Conservation (phyloP, 768 basidiomycete species). For the Rhizopogon roseolus region DNA sequence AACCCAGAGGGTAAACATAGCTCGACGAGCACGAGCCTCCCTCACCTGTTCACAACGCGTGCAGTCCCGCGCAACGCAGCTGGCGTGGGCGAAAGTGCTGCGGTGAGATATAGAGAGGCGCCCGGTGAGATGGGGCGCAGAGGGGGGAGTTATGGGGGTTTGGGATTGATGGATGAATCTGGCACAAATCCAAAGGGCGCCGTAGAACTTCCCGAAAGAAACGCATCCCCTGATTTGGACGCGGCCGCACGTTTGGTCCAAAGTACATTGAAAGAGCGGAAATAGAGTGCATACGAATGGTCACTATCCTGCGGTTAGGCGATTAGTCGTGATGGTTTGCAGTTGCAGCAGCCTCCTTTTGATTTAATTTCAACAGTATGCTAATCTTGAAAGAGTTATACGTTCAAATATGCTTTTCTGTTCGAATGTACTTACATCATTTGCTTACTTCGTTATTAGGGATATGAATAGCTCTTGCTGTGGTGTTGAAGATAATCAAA, state of each 20-base stretch:
- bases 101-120: slow-evolving; percentile 35
- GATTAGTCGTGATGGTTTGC: not conserved
- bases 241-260: slow-evolving; percentile 41
- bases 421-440: not conserved
- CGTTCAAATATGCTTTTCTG: slow-evolving; percentile 9
- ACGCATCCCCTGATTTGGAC: slow-evolving; percentile 39
- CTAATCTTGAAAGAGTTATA: slow-evolving; percentile 16
- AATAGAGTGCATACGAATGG: slow-evolving; percentile 19
- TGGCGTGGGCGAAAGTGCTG: slow-evolving; percentile 46
- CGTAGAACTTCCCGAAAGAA: slow-evolving; percentile 37
- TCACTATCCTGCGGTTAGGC: slow-evolving; percentile 1
- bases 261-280: slow-evolving; percentile 46
- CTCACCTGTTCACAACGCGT: slow-evolving; percentile 40
- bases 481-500: not conserved
- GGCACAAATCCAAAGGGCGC: slow-evolving; percentile 31
- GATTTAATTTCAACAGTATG: not conserved
- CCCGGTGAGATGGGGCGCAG: slow-evolving; percentile 42
- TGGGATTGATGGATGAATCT: slow-evolving; percentile 37
- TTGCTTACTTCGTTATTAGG: not conserved
- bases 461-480: not conserved
- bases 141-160: slow-evolving; percentile 39
- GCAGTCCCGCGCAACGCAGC: slow-evolving; percentile 34
- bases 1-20: slow-evolving; percentile 31
- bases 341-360: not conserved
- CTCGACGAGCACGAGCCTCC: slow-evolving; percentile 39